phyloP scores from a whole-genome alignment of 129 eudicot species.

The Flaveria sonorensis region DNA sequence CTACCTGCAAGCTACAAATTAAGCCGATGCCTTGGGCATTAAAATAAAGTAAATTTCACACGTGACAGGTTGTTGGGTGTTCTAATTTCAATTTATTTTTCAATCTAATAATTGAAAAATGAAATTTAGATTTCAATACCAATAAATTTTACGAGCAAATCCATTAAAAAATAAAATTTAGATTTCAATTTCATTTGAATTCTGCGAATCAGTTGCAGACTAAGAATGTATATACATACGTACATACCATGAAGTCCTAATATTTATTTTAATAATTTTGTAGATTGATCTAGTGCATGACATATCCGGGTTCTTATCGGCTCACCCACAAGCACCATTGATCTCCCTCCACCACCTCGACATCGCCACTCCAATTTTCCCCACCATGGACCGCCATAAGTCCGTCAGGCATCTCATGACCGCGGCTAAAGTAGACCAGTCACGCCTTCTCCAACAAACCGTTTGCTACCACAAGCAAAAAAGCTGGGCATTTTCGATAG shows the following conservation, averaged over 20 bases:
- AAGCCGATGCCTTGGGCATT: too few relatives aligned
- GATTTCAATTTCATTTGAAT: too few relatives aligned
- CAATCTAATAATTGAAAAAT: too few relatives aligned
- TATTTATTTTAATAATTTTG: neutral
- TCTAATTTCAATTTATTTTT: too few relatives aligned
- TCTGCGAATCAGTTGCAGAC: too few relatives aligned
- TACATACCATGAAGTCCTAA: neutral
- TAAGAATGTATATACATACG: too few relatives aligned
- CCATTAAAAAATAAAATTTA: too few relatives aligned
- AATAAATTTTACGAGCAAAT: too few relatives aligned
- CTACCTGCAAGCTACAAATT: too few relatives aligned
- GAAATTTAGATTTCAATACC: too few relatives aligned
- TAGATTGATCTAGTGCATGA: conserved; percentile 47
- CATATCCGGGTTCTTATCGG: conserved; percentile 48
- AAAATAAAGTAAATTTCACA: too few relatives aligned
- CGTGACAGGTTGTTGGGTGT: too few relatives aligned
- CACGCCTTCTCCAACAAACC: conserved; percentile 50
- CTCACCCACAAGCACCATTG: conserved; percentile 43
- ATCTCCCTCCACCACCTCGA: conserved; percentile 50
- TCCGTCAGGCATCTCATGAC: conserved; percentile 39
- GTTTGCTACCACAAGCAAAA: conserved; percentile 39
- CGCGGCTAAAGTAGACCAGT: conserved; percentile 38
- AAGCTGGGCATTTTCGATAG: conserved; percentile 39
- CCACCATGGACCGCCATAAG: conserved; percentile 32
- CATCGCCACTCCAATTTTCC: conserved; percentile 42